Base-by-base conservation (phyloP, 768 basidiomycete genomes). In the Dioszegia aurantiaca region DNA sequence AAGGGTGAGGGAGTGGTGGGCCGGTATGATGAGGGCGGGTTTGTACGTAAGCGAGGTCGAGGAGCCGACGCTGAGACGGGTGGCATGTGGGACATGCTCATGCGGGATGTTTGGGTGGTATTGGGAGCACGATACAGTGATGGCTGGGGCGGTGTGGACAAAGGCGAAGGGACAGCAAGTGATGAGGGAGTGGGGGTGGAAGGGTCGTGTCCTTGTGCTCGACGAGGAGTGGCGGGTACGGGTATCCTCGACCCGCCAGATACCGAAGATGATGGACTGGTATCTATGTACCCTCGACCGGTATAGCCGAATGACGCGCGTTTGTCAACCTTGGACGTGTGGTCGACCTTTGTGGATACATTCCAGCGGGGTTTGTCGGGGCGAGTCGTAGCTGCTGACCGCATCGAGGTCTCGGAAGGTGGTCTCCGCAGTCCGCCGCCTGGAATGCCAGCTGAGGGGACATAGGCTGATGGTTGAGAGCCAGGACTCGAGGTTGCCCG, bases 351-450 rank as follows among this genome's bases (percentile, higher is more conserved):
- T 0, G 63, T 53, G 4, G 65, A 65, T 4, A 56, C 30, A 30
- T 71, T 68, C 69, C 69, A 71, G n/a, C 59, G 40, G 14, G 69
- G 66, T 47, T 59, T 61, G 3, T 64, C 64, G 8, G 59, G 43
- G 3, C 48, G 56, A 12, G 58, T 45, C 2, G 63, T 63, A 43
- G 36, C 12, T 40, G 41, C 16, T 48, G 53, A 45, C 31, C 31
- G 6, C 49, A 60, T 4, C 54, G 54, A 61, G 2, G 59, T 53
- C 27, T 43, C 17, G 19, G 52, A 47, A 12, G 58, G 36, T 10
- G 21, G 36, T 14, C 51, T n/a, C 17, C 23, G 10, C 17, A 53
- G 48, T 2, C 12, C 33, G 23, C 27, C 27, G 10, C 31, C 33
- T 19, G 28, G 21, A 10, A 33, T 19, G 10, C 14, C 6, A 3